phyloP scores from a whole-genome alignment of 441 rosid species.

The Gossypium davidsonii region DNA sequence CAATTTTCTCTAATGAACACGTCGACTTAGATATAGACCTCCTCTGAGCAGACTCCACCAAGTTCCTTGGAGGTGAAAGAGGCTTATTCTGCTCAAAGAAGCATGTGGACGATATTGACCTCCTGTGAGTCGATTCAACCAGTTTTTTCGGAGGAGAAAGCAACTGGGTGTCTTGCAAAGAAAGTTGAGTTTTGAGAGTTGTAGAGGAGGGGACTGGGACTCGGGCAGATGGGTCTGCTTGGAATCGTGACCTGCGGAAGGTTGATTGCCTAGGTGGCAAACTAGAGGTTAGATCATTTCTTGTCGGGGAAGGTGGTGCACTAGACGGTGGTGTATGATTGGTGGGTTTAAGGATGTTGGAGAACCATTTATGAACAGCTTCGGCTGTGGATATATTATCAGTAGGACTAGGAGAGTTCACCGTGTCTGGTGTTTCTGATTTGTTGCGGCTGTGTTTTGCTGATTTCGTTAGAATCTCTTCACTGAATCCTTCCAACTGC shows the following conservation, averaged over 20 bases:
- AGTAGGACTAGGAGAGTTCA: slow-evolving; percentile 22
- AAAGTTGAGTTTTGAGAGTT: slow-evolving; percentile 21
- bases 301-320: slow-evolving; percentile 8
- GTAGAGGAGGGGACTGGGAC: slow-evolving; percentile 30
- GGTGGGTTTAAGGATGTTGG: slow-evolving; percentile 32
- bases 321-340: slow-evolving; percentile 7
- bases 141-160: slow-evolving; percentile 48
- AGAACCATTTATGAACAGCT: slow-evolving; percentile 37
- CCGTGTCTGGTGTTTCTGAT: slow-evolving; percentile 28
- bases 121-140: slow-evolving; percentile 32
- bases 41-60: slow-evolving; percentile 41
- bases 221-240: slow-evolving; percentile 24
- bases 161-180: slow-evolving; percentile 22
- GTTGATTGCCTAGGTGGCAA: slow-evolving; percentile 37
- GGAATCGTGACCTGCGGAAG: slow-evolving; percentile 43
- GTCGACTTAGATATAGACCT: slow-evolving; percentile 43
- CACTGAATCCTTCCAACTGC: slow-evolving; percentile 41
- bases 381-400: slow-evolving; percentile 25
- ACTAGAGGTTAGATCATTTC: slow-evolving; percentile 10
- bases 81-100: slow-evolving; percentile 21
- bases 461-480: slow-evolving; percentile 46
- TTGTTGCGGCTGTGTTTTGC: slow-evolving; percentile 38
- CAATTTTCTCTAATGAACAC: slow-evolving; percentile 35
- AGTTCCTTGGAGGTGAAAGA: slow-evolving; percentile 46
- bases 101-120: slow-evolving; percentile 35